A percentile compares a stretch with the other conserved stretches of the same genome.
These are phyloP conservation scores for Ichthyophthirius multifiliis DNA, from an alignment of 169 alveolate species.

Conservation along the genomic window DNA sequence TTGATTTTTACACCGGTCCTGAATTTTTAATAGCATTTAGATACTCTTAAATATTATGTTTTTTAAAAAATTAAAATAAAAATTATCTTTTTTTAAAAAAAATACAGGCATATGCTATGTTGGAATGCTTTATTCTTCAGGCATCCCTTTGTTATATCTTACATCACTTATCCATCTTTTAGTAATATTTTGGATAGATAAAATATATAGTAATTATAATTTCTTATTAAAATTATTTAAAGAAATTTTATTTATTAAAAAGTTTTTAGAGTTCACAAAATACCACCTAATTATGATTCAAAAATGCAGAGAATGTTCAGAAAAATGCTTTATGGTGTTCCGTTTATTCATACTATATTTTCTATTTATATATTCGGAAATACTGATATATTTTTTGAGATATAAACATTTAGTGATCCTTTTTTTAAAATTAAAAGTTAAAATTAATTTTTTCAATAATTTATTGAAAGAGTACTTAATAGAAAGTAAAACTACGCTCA, in stretches of 20 bases:
- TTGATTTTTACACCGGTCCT: slow-evolving; percentile 18
- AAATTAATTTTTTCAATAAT: not conserved
- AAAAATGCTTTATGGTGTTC: not conserved
- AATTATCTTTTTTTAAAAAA: not conserved
- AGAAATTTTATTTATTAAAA: not conserved
- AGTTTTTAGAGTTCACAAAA: not conserved
- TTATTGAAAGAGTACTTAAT: not conserved
- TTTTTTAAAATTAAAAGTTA: not conserved
- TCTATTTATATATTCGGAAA: slow-evolving; percentile 14
- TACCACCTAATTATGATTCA: not conserved
- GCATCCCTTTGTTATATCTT: slow-evolving; percentile 5
- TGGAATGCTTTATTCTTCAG: slow-evolving; percentile 13
- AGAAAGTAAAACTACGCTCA: not conserved
- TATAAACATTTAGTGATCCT: not conserved
- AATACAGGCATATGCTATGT: not conserved
- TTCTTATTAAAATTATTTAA: not conserved
- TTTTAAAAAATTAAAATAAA: not conserved
- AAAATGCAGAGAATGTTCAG: not conserved
- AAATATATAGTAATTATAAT: not conserved
- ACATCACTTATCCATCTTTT: not conserved
- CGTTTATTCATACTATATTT: not conserved
- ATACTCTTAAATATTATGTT: slow-evolving; percentile 9
- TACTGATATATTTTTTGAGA: not conserved
- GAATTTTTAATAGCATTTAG: slow-evolving; percentile 9
- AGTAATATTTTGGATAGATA: not conserved